Conservation (phyloP, 1,284 basidiomycete genomes). For the Apiotrichum sp. region DNA sequence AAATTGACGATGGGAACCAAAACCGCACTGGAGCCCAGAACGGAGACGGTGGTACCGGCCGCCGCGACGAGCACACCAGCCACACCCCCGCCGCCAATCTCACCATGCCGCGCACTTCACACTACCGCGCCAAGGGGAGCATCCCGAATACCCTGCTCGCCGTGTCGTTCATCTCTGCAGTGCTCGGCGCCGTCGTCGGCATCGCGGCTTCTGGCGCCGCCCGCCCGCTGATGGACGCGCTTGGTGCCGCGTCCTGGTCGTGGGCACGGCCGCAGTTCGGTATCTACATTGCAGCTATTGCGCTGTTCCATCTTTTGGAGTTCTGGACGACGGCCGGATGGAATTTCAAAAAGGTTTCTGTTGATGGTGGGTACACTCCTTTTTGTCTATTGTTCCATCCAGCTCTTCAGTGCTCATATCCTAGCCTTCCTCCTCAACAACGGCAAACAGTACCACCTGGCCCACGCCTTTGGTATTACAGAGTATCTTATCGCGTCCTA, state of each 20-base stretch:
- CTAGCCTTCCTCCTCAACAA: slow-evolving; percentile 92
- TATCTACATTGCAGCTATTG: slow-evolving; percentile 72
- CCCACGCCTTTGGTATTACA: slow-evolving; percentile 67
- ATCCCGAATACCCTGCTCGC: slow-evolving; percentile 79
- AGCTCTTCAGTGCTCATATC: background rate
- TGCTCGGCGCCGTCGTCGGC: slow-evolving; percentile 54
- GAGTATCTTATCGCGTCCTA: slow-evolving; percentile 74
- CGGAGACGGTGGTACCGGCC: background rate
- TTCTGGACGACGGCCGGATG: slow-evolving; percentile 93
- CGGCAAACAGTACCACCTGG: slow-evolving; percentile 74
- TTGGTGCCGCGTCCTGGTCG: slow-evolving; percentile 47
- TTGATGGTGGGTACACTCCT: slow-evolving; percentile 67
- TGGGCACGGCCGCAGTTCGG: slow-evolving; percentile 72
- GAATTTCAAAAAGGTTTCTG: slow-evolving; percentile 85
- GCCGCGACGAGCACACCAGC: background rate
- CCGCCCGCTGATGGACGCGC: slow-evolving; percentile 48
- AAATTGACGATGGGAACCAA: too few species aligned
- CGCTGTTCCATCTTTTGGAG: slow-evolving; percentile 86
- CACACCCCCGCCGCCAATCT: background rate
- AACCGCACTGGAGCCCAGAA: background rate
- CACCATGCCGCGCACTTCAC: slow-evolving; percentile 3
- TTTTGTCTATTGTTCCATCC: background rate
- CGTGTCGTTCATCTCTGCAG: slow-evolving; percentile 64
- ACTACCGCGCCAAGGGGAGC: slow-evolving; percentile 51
- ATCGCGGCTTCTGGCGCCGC: slow-evolving; percentile 44